Conservation (phyloP, 2,329 filamentous ascomycete genomes). For the Pseudogymnoascus sp. region DNA sequence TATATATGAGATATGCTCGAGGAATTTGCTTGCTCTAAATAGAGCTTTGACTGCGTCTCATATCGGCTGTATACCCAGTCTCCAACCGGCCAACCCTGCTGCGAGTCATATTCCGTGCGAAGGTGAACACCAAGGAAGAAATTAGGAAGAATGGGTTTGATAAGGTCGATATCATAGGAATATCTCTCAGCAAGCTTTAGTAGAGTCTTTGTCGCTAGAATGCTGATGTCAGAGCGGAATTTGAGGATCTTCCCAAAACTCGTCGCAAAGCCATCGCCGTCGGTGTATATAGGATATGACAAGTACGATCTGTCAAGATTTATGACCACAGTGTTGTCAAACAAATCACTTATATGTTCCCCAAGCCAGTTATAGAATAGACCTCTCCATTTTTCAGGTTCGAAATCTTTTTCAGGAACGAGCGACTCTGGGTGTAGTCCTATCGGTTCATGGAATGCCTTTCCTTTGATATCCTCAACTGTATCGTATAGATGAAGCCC, state of each 20-base stretch:
- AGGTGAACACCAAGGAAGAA: conserved; percentile 21
- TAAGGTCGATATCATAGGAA: conserved; percentile 9
- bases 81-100: conserved; percentile 16
- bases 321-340: conserved; percentile 13
- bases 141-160: conserved; percentile 9
- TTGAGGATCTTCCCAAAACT: conserved; percentile 9
- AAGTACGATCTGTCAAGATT: conserved; percentile 8
- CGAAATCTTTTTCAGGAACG: conserved; percentile 17
- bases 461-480: conserved; percentile 16
- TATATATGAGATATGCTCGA: conserved; percentile 13
- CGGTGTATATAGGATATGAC: conserved; percentile 9
- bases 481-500: conserved; percentile 19
- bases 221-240: neutral
- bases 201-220: neutral
- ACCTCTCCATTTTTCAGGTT: conserved; percentile 20
- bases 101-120: conserved; percentile 21
- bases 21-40: conserved; percentile 10
- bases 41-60: conserved; percentile 13
- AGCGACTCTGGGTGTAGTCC: conserved; percentile 22
- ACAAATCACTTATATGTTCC: conserved; percentile 7
- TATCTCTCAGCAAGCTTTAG: conserved; percentile 3
- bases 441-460: conserved; percentile 13
- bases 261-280: conserved; percentile 9
- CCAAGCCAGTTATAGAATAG: conserved; percentile 21
- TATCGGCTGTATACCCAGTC: conserved; percentile 19